Percentiles rank a stretch among this genome's conserved stretches.
These are phyloP conservation scores for Chloranthus sessilifolius DNA, from an alignment of 164 flowering plant species.

Conservation along the genomic window DNA sequence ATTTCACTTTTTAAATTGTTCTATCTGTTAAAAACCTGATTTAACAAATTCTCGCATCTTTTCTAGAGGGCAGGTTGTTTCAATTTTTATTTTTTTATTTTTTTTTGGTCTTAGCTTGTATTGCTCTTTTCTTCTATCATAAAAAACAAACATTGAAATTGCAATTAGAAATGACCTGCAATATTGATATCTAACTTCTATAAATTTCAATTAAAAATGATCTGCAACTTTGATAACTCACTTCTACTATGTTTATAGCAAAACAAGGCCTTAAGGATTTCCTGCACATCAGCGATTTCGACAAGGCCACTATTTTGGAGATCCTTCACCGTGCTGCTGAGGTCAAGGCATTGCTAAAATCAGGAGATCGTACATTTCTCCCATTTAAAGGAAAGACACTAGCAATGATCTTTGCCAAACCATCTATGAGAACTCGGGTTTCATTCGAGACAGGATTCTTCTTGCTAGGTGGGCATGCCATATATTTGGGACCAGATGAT, in stretches of 20 bases:
- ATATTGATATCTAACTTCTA: not conserved
- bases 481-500: slow-evolving; percentile 89
- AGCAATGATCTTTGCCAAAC: slow-evolving; percentile 99
- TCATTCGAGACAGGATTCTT: slow-evolving; percentile 95
- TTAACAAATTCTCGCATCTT: too few species aligned
- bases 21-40: too few species aligned
- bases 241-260: slow-evolving; percentile 28
- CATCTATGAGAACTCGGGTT: slow-evolving; percentile 95
- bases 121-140: not conserved
- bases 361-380: slow-evolving; percentile 77
- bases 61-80: too few species aligned
- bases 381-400: slow-evolving; percentile 96
- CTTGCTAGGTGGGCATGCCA: slow-evolving; percentile 94
- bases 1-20: too few species aligned
- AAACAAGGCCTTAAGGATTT: slow-evolving; percentile 61
- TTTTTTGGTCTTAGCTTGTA: too few species aligned
- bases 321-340: slow-evolving; percentile 74
- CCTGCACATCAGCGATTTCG: slow-evolving; percentile 81
- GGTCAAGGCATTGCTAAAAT: slow-evolving; percentile 75
- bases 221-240: not conserved
- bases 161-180: not conserved
- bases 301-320: slow-evolving; percentile 70
- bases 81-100: too few species aligned
- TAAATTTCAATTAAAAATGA: too few species aligned
- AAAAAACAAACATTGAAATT: not conserved